Evolutionary conservation across 257 asterid genomes (phyloP).

Genomic region (Linaria vulgaris): DNA sequence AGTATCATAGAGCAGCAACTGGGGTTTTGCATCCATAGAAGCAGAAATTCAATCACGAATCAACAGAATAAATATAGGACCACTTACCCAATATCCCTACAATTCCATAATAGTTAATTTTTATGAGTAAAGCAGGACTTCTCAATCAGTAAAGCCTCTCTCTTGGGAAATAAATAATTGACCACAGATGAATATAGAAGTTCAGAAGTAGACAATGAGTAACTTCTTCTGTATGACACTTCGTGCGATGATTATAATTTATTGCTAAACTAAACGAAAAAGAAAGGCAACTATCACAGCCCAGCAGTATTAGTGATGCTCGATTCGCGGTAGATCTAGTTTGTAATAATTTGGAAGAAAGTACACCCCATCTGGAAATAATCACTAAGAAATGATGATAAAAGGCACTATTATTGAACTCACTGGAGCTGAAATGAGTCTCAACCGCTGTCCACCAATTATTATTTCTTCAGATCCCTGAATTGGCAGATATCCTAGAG

Average conservation of each 20-base stretch:
- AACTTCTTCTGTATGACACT: too few species aligned
- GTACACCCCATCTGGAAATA: background rate
- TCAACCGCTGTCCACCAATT: conserved; percentile 73
- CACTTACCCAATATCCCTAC: too few species aligned
- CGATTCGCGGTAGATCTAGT: background rate
- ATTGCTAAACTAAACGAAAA: too few species aligned
- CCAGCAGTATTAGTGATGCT: background rate
- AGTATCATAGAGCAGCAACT: background rate
- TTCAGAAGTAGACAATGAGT: background rate
- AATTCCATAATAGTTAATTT: too few species aligned
- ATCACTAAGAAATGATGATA: conserved; percentile 10
- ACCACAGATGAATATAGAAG: background rate
- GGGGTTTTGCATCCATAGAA: background rate
- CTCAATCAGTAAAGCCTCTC: too few species aligned
- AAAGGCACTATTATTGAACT: conserved; percentile 24
- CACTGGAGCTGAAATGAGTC: conserved; percentile 82
- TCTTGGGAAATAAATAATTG: too few species aligned
- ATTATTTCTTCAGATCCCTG: conserved; percentile 79
- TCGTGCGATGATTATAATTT: too few species aligned
- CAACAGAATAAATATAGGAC: background rate
- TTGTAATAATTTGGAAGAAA: background rate
- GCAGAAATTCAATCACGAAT: background rate
- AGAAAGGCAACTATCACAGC: too few species aligned
- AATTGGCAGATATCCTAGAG: conserved; percentile 63
- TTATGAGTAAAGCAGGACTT: too few species aligned